These are phyloP conservation scores for Ogataea neopini DNA, from an alignment of 805 yeast genomes.

Conservation along the genomic window DNA sequence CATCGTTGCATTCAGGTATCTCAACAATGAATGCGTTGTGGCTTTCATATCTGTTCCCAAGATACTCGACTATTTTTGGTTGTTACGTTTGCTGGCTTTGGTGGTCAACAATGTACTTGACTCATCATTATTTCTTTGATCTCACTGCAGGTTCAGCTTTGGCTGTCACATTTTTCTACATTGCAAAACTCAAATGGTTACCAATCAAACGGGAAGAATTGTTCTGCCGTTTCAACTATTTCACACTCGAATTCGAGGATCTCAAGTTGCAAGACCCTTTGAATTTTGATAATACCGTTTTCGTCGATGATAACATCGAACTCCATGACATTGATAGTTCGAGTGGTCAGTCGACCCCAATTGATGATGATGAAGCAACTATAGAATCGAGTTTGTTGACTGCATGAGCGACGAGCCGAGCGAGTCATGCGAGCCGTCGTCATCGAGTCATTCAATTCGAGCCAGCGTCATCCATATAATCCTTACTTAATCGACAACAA, in stretches of 20 bases:
- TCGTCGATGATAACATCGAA: slow-evolving; percentile 16
- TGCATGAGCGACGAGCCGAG: no score
- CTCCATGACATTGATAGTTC: slow-evolving; percentile 22
- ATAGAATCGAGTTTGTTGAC: slow-evolving; percentile 21
- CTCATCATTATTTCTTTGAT: slow-evolving; percentile 93
- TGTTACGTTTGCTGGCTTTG: slow-evolving; percentile 88
- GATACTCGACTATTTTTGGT: slow-evolving; percentile 58
- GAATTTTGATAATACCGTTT: slow-evolving; percentile 14
- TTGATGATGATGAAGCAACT: slow-evolving; percentile 23
- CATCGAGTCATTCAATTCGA: no score
- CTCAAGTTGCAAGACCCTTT: slow-evolving; percentile 38
- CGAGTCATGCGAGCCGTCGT: no score
- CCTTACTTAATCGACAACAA: no score
- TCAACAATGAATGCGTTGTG: slow-evolving; percentile 91
- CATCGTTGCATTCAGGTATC: slow-evolving; percentile 84
- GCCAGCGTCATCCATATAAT: no score
- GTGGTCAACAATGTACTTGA: slow-evolving; percentile 99
- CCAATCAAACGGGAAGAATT: slow-evolving; percentile 57
- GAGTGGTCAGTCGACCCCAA: slow-evolving; percentile 25
- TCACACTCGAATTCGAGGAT: slow-evolving; percentile 39
- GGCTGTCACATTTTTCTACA: slow-evolving; percentile 65
- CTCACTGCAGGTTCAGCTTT: slow-evolving; percentile 85
- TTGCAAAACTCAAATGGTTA: slow-evolving; percentile 62
- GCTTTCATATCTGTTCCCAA: slow-evolving; percentile 78
- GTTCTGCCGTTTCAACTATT: slow-evolving; percentile 73